A percentile compares a stretch with the other conserved stretches of the same genome.
These are phyloP conservation scores for Phoenix roebelenii DNA, from an alignment of 176 grass and related monocot genomes.

Conservation along the genomic window DNA sequence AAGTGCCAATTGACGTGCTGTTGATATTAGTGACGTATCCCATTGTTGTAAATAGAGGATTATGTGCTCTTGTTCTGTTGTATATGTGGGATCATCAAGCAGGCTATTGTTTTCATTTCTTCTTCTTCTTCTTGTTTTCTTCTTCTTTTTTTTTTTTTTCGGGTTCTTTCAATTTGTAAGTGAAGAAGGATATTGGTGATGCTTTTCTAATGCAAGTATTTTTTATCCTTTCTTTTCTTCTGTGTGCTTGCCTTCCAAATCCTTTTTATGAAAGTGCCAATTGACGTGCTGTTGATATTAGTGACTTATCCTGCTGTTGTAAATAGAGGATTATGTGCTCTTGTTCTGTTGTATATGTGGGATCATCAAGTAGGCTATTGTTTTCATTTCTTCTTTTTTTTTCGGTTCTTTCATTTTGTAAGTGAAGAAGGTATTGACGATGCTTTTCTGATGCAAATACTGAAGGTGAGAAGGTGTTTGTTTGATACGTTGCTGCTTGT, in stretches of 20 bases:
- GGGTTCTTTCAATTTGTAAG: background rate
- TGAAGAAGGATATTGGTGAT: too few relatives aligned
- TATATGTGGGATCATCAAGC: background rate
- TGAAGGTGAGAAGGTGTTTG: too few relatives aligned
- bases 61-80: conserved; percentile 6
- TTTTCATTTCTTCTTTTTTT: background rate
- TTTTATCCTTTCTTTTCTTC: background rate
- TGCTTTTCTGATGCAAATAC: too few relatives aligned
- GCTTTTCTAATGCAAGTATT: too few relatives aligned
- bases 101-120: background rate
- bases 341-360: background rate
- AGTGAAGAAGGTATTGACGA: too few relatives aligned
- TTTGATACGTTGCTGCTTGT: too few relatives aligned
- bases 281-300: conserved; percentile 24
- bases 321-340: conserved; percentile 33
- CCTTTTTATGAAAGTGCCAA: background rate
- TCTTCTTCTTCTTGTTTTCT: too few relatives aligned
- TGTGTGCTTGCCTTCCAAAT: conserved; percentile 1
- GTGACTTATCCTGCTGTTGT: conserved; percentile 19
- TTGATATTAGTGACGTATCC: conserved; percentile 21
- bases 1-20: conserved; percentile 5
- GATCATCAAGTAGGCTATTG: background rate
- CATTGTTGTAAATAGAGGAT: conserved; percentile 39
- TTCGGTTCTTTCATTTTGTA: background rate
- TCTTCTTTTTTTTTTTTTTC: background rate